phyloP scores from a whole-genome alignment of 768 basidiomycete species.

The Mycena alexandri region DNA sequence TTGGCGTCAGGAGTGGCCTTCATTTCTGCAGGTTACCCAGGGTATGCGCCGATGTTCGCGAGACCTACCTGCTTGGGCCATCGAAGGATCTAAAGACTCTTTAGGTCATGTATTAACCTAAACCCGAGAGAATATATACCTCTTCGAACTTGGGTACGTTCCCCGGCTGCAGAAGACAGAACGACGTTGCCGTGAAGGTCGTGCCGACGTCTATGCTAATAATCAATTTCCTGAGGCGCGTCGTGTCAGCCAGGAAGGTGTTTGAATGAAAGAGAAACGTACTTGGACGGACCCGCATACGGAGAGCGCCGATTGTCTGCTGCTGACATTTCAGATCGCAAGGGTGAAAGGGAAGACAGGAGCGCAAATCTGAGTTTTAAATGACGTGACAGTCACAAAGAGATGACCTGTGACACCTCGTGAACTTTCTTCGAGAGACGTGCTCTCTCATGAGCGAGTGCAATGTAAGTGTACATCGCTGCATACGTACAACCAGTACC shows the following conservation, averaged over 20 bases:
- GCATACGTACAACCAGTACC: too few relatives aligned
- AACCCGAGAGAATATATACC: slow-evolving; percentile 12
- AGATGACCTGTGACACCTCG: slow-evolving; percentile 20
- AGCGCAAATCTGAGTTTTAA: neutral
- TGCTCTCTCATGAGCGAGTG: too few relatives aligned
- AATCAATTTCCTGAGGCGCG: slow-evolving; percentile 26
- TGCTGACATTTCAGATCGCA: neutral
- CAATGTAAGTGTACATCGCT: too few relatives aligned
- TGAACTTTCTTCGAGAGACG: neutral
- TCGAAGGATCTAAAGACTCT: slow-evolving; percentile 28
- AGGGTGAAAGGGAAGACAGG: neutral
- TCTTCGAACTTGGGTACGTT: slow-evolving; percentile 39
- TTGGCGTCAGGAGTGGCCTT: slow-evolving; percentile 41
- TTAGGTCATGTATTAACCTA: neutral
- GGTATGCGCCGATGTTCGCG: too few relatives aligned
- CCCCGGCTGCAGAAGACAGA: slow-evolving; percentile 35
- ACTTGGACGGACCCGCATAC: slow-evolving; percentile 24
- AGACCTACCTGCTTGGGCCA: slow-evolving; percentile 37
- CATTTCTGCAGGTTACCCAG: too few relatives aligned
- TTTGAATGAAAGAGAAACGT: neutral
- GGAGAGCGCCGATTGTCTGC: slow-evolving; percentile 30
- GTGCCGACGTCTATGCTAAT: slow-evolving; percentile 34
- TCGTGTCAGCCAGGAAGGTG: neutral
- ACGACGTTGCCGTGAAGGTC: slow-evolving; percentile 35
- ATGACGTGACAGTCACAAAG: slow-evolving; percentile 7